A percentile compares a stretch with the other conserved stretches of the same genome.
Evolutionary conservation across 352 stramenopile genomes (phyloP).

Genomic region (Phytophthora aleatoria): DNA sequence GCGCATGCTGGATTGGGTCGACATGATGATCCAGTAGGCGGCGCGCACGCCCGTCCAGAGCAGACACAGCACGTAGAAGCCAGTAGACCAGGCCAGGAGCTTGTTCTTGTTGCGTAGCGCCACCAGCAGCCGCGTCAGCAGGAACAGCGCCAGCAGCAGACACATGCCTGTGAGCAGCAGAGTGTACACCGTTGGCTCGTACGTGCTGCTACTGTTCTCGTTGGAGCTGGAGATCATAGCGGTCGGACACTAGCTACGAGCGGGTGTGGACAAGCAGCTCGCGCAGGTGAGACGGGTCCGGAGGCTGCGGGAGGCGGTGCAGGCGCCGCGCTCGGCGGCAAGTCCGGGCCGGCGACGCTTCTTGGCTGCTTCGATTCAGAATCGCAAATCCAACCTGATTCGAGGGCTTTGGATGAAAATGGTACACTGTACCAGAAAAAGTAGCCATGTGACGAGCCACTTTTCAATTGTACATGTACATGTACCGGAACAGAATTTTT

Average conservation of each 20-base stretch:
- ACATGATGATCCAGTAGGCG: conserved; percentile 86
- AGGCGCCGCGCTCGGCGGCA: conserved; percentile 13
- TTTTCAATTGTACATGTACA: background rate
- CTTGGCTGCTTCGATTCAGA: conserved; percentile 21
- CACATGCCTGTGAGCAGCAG: conserved; percentile 82
- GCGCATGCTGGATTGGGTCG: conserved; percentile 71
- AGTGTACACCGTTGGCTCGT: conserved; percentile 74
- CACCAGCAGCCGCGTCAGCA: conserved; percentile 66
- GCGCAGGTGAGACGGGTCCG: conserved; percentile 4
- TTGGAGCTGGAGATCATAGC: conserved; percentile 19
- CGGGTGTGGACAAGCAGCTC: conserved; percentile 3
- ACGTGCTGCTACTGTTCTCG: conserved; percentile 40
- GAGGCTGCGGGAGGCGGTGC: conserved; percentile 1
- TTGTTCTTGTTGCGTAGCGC: conserved; percentile 85
- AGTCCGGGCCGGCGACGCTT: conserved; percentile 11
- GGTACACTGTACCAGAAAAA: conserved; percentile 8
- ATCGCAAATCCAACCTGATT: conserved; percentile 25
- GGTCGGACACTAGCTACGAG: background rate
- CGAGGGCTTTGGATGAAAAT: background rate
- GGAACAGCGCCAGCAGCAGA: conserved; percentile 71
- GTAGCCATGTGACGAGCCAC: conserved; percentile 28
- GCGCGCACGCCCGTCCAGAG: conserved; percentile 83
- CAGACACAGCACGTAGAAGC: conserved; percentile 81
- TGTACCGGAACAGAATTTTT: too few relatives aligned
- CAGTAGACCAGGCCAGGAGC: conserved; percentile 81